Percentiles rank a stretch among this genome's conserved stretches.
Evolutionary conservation across 768 basidiomycete species (phyloP).

Genomic region (Fistulinella prunicolor): DNA sequence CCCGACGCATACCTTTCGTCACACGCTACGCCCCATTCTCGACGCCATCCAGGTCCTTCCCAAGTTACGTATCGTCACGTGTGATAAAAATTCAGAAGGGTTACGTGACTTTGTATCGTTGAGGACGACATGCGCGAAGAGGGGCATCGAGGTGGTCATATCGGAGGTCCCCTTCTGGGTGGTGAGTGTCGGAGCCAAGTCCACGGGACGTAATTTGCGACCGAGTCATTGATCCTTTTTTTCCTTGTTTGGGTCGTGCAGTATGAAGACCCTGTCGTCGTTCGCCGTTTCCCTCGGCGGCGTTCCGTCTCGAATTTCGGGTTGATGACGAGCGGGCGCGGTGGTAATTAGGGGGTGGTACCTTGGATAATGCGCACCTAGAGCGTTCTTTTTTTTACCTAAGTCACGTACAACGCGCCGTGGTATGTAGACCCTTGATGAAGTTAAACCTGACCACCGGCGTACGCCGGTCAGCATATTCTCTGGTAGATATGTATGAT

Average conservation of each 20-base stretch:
- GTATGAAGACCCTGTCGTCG: slow-evolving; percentile 37
- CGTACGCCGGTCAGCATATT: too few species aligned
- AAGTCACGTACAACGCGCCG: too few species aligned
- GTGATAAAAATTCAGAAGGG: slow-evolving; percentile 24
- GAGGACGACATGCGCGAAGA: slow-evolving; percentile 28
- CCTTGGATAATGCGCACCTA: too few species aligned
- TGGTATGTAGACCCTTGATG: too few species aligned
- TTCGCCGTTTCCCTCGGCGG: slow-evolving; percentile 34
- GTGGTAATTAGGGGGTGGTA: slow-evolving; percentile 6
- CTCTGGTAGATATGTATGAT: too few species aligned
- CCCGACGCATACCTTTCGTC: slow-evolving; percentile 17
- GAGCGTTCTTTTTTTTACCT: not conserved
- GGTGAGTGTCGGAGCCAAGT: slow-evolving; percentile 27
- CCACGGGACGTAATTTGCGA: not conserved
- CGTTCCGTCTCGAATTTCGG: slow-evolving; percentile 37
- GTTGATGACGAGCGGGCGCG: slow-evolving; percentile 25
- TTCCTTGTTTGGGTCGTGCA: slow-evolving; percentile 10
- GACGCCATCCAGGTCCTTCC: slow-evolving; percentile 33
- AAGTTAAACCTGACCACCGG: too few species aligned
- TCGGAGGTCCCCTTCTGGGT: slow-evolving; percentile 32
- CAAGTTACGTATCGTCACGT: slow-evolving; percentile 36
- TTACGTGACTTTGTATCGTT: slow-evolving; percentile 26
- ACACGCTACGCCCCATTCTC: slow-evolving; percentile 30
- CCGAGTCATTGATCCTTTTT: not conserved
- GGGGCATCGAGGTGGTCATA: slow-evolving; percentile 27